These are phyloP conservation scores for Sanguinoderma infundibulare DNA, from an alignment of 1,284 basidiomycete genomes.

Conservation along the genomic window DNA sequence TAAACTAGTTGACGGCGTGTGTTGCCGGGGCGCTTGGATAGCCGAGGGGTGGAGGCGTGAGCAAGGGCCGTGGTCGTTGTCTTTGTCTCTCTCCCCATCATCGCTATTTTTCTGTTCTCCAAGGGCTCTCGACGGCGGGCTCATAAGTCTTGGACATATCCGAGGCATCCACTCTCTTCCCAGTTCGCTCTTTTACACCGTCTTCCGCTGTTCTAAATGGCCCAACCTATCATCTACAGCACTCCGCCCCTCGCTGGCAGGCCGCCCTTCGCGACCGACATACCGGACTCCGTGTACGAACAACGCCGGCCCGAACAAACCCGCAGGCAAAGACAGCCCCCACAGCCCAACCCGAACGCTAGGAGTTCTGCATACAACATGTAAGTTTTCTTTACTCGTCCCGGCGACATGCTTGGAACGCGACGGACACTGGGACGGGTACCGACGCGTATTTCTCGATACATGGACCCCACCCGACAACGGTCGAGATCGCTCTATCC, in stretches of 20 bases:
- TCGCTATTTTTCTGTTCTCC: constrained; percentile 19
- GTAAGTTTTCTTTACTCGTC: constrained; percentile 45
- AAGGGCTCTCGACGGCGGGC: constrained; percentile 21
- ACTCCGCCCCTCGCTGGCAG: constrained; percentile 57
- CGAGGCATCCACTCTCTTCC: constrained; percentile 41
- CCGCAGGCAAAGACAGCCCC: constrained; percentile 41
- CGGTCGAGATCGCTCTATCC: neutral
- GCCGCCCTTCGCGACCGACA: constrained; percentile 72
- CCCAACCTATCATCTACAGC: constrained; percentile 37
- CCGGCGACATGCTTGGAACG: neutral
- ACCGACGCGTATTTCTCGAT: constrained; percentile 5
- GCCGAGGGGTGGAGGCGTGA: constrained; percentile 9
- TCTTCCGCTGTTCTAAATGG: constrained; percentile 25
- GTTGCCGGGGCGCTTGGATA: neutral
- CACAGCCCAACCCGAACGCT: constrained; percentile 47
- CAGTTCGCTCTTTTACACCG: constrained; percentile 25
- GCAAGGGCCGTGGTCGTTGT: constrained; percentile 4
- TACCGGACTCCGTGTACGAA: constrained; percentile 63
- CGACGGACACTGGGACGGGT: constrained; percentile 4
- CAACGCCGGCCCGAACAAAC: constrained; percentile 40
- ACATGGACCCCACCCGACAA: neutral
- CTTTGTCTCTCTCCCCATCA: constrained; percentile 20
- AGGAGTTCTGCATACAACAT: constrained; percentile 65
- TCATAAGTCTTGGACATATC: constrained; percentile 22
- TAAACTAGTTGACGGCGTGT: too few relatives aligned